These are phyloP conservation scores for Aplosporella prunicola DNA, from an alignment of 2,329 filamentous ascomycete species.

Conservation along the genomic window DNA sequence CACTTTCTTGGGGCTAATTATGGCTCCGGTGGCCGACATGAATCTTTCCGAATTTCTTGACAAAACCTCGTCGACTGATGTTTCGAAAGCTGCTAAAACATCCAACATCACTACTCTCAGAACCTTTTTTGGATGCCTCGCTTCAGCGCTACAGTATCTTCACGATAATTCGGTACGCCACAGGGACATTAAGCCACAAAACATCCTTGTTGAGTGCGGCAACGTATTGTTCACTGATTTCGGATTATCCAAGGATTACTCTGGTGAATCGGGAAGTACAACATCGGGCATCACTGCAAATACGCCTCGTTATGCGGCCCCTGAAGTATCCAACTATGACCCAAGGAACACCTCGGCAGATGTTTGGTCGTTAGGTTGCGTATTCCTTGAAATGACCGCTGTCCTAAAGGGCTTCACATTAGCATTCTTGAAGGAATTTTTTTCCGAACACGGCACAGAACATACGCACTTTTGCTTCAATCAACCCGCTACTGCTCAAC, in stretches of 20 bases:
- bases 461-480: no score
- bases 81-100: no score
- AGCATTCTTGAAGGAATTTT: no score
- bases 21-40: conserved; percentile 6
- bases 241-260: conserved; percentile 16
- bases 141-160: conserved; percentile 17
- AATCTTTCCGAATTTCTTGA: conserved; percentile 6
- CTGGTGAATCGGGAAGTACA: conserved; percentile 7
- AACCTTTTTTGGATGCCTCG: conserved; percentile 22
- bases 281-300: conserved; percentile 1
- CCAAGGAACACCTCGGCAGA: not conserved
- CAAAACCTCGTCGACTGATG: not conserved
- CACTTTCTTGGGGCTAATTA: conserved; percentile 4
- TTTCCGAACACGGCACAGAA: no score
- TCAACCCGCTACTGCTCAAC: no score
- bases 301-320: not conserved
- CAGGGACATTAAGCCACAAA: conserved; percentile 24
- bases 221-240: conserved; percentile 22
- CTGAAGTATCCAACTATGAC: not conserved
- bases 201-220: conserved; percentile 19
- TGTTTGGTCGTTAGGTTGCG: conserved; percentile 1
- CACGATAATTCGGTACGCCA: conserved; percentile 19
- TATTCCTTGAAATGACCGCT: conserved; percentile 1
- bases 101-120: conserved; percentile 10
- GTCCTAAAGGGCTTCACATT: no score